A percentile compares a stretch with the other conserved stretches of the same genome.
Conservation (phyloP, 129 eudicot genomes). For the Lactuca sativa region DNA sequence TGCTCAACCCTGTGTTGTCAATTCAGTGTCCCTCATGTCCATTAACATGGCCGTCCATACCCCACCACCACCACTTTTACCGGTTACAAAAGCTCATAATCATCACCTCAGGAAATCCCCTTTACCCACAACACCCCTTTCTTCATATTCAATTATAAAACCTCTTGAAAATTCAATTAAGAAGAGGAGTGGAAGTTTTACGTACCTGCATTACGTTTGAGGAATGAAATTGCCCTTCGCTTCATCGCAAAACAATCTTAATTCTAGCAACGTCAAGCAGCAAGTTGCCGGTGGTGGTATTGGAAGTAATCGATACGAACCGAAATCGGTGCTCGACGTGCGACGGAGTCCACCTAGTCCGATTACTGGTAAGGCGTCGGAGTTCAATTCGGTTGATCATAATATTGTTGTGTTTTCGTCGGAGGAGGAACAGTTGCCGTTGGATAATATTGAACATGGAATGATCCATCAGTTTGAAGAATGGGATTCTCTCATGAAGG, state of each 20-base stretch:
- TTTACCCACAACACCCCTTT: background rate
- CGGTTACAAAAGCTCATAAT: slow-evolving; percentile 59
- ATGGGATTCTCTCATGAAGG: slow-evolving; percentile 89
- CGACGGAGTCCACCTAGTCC: slow-evolving; percentile 75
- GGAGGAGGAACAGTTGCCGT: slow-evolving; percentile 37
- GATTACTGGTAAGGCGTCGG: slow-evolving; percentile 30
- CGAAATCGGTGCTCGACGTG: slow-evolving; percentile 88
- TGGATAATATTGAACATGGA: slow-evolving; percentile 48
- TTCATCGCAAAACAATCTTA: slow-evolving; percentile 42
- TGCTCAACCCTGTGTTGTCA: slow-evolving; percentile 30
- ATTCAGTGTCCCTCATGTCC: slow-evolving; percentile 42
- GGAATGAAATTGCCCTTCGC: slow-evolving; percentile 92
- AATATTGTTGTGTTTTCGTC: slow-evolving; percentile 26
- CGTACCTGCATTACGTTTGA: slow-evolving; percentile 13
- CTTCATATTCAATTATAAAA: background rate
- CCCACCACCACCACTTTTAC: slow-evolving; percentile 35
- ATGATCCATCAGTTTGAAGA: slow-evolving; percentile 67
- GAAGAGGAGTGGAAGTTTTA: background rate
- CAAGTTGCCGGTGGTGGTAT: slow-evolving; percentile 13
- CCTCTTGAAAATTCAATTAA: no score
- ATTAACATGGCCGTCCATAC: slow-evolving; percentile 43
- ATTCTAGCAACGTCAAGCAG: slow-evolving; percentile 26
- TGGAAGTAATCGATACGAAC: slow-evolving; percentile 62
- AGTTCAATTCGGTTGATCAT: slow-evolving; percentile 24
- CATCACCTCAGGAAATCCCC: slow-evolving; percentile 45